phyloP scores from a whole-genome alignment of 164 flowering plant genomes.

The Chimonanthus salicifolius region DNA sequence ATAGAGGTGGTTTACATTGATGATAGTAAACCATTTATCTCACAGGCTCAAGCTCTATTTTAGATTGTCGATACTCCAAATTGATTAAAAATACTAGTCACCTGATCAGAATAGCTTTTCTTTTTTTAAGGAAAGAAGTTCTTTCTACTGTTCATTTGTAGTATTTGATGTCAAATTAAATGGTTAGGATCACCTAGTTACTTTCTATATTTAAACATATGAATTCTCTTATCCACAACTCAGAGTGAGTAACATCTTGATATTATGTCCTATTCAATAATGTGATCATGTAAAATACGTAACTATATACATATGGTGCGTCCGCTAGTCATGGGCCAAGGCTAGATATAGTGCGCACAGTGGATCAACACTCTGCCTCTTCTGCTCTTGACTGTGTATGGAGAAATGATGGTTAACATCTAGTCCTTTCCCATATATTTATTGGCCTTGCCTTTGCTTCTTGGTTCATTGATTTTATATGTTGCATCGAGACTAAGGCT shows the following conservation, averaged over 20 bases:
- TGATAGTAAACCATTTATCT: neutral
- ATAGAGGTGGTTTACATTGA: neutral
- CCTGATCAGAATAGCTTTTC: neutral
- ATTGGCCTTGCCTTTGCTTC: slow-evolving; percentile 1
- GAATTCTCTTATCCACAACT: neutral
- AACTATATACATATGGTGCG: neutral
- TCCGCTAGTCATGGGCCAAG: neutral
- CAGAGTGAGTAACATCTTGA: neutral
- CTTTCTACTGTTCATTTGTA: neutral
- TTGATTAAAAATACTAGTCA: neutral
- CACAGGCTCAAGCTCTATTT: neutral
- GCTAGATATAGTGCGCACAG: too few species aligned
- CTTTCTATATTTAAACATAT: neutral
- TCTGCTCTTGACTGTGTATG: neutral
- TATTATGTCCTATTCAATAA: neutral
- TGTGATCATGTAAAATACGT: neutral
- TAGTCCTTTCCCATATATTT: neutral
- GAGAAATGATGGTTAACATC: neutral
- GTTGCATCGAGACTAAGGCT: neutral
- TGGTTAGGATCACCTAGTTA: neutral
- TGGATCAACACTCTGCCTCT: neutral
- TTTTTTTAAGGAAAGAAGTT: neutral
- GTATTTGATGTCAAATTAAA: neutral
- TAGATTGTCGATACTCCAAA: neutral
- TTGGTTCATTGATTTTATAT: neutral